phyloP scores from a whole-genome alignment of 441 rosid genomes.

The Adansonia grandidieri region DNA sequence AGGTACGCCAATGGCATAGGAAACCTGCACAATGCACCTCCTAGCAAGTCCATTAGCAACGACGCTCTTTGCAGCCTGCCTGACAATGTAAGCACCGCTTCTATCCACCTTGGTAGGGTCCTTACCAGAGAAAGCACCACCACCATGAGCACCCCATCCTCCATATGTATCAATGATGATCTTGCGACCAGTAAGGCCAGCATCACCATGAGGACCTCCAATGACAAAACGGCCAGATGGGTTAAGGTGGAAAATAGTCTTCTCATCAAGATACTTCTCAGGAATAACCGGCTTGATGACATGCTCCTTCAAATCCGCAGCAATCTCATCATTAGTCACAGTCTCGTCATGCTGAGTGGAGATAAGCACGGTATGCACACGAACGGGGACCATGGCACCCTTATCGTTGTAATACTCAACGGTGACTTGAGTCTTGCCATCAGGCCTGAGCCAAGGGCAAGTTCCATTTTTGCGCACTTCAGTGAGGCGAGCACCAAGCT shows the following conservation, averaged over 20 bases:
- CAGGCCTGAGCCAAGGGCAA: conserved; percentile 67
- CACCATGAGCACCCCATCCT: too few species aligned
- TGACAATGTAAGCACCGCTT: not conserved
- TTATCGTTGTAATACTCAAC: conserved; percentile 67
- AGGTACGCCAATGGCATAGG: not conserved
- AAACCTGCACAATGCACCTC: not conserved
- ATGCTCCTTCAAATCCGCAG: too few species aligned
- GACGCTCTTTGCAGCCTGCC: not conserved
- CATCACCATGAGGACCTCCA: too few species aligned
- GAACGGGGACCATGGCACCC: conserved; percentile 67
- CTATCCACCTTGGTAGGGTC: not conserved
- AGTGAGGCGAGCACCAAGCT: conserved; percentile 56
- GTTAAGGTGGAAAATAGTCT: too few species aligned
- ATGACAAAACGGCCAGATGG: too few species aligned
- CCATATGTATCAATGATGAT: too few species aligned
- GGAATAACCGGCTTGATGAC: too few species aligned
- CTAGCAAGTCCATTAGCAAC: not conserved
- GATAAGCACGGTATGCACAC: conserved; percentile 65
- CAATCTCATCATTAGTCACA: conserved; percentile 22
- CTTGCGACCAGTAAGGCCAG: too few species aligned
- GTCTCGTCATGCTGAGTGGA: conserved; percentile 74
- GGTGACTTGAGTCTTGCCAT: conserved; percentile 71
- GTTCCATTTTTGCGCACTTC: conserved; percentile 64
- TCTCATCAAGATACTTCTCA: too few species aligned
- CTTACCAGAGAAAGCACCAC: not conserved